phyloP scores from a whole-genome alignment of 495 filamentous ascomycete genomes.

The Acidomyces sp. region DNA sequence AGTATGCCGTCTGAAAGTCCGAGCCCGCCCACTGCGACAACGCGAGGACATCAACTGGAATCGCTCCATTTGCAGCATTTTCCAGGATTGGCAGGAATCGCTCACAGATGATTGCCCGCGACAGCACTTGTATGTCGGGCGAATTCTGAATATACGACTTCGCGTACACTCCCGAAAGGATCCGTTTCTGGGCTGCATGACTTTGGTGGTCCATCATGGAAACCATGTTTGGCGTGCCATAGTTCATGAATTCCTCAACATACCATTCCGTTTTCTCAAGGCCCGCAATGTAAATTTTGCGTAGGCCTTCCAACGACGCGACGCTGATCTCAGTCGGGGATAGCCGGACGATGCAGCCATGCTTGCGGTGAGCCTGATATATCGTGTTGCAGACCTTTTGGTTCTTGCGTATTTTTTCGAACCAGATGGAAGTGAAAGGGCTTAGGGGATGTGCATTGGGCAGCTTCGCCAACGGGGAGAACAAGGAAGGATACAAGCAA shows the following conservation, averaged over 20 bases:
- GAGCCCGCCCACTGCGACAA: slow-evolving; percentile 26
- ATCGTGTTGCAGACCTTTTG: slow-evolving; percentile 48
- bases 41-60: slow-evolving; percentile 23
- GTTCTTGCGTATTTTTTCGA: slow-evolving; percentile 44
- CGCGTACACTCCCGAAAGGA: slow-evolving; percentile 57
- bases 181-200: slow-evolving; percentile 51
- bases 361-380: slow-evolving; percentile 41
- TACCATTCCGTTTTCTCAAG: slow-evolving; percentile 69
- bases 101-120: slow-evolving; percentile 46
- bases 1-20: slow-evolving; percentile 34
- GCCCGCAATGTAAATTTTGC: slow-evolving; percentile 56
- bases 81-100: slow-evolving; percentile 48
- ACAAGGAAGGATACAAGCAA: slow-evolving; percentile 46
- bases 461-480: slow-evolving; percentile 54
- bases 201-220: slow-evolving; percentile 28
- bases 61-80: neutral
- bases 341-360: slow-evolving; percentile 48
- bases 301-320: slow-evolving; percentile 49
- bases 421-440: slow-evolving; percentile 46
- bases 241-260: slow-evolving; percentile 43
- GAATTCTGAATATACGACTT: slow-evolving; percentile 59
- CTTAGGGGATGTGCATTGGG: slow-evolving; percentile 52
- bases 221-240: slow-evolving; percentile 35
- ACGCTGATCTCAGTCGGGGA: slow-evolving; percentile 54
- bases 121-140: slow-evolving; percentile 42